Evolutionary conservation across 2,329 filamentous ascomycete genomes (phyloP).

Genomic region (Rugonectria rugulosa): DNA sequence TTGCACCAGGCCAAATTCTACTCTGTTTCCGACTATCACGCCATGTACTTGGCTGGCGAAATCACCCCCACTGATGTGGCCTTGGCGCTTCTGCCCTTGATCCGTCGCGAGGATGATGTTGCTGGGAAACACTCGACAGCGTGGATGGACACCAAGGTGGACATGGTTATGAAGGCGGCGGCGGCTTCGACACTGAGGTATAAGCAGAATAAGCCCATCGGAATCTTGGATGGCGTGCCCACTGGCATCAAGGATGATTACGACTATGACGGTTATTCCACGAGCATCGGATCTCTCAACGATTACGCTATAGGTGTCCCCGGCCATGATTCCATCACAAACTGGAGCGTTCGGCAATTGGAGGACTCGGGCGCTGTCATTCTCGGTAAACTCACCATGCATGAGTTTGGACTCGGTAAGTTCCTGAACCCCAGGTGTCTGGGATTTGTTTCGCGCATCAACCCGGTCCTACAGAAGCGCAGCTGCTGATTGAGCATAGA

Average conservation of each 20-base stretch:
- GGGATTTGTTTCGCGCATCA: neutral
- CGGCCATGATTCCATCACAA: conserved; percentile 55
- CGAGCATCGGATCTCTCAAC: conserved; percentile 67
- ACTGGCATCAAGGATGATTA: conserved; percentile 81
- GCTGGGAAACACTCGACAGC: conserved; percentile 51
- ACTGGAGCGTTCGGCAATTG: conserved; percentile 75
- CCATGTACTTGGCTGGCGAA: conserved; percentile 53
- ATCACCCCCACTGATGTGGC: conserved; percentile 56
- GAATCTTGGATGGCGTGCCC: conserved; percentile 75
- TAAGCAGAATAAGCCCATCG: conserved; percentile 63
- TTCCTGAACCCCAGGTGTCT: neutral
- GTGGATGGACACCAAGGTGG: conserved; percentile 54
- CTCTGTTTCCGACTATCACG: conserved; percentile 55
- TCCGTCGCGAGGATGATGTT: conserved; percentile 48
- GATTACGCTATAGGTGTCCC: conserved; percentile 61
- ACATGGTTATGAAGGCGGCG: conserved; percentile 52
- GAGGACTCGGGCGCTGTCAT: conserved; percentile 75
- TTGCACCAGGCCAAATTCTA: conserved; percentile 28
- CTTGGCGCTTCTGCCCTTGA: conserved; percentile 53
- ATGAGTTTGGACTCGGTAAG: conserved; percentile 75
- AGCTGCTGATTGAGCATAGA: conserved; percentile 51
- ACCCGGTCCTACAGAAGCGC: neutral
- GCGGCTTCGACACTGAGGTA: conserved; percentile 55
- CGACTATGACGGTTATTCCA: conserved; percentile 76
- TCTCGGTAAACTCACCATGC: conserved; percentile 78